Conservation (phyloP, 2,329 filamentous ascomycete genomes). For the Sarocladium oryzae region DNA sequence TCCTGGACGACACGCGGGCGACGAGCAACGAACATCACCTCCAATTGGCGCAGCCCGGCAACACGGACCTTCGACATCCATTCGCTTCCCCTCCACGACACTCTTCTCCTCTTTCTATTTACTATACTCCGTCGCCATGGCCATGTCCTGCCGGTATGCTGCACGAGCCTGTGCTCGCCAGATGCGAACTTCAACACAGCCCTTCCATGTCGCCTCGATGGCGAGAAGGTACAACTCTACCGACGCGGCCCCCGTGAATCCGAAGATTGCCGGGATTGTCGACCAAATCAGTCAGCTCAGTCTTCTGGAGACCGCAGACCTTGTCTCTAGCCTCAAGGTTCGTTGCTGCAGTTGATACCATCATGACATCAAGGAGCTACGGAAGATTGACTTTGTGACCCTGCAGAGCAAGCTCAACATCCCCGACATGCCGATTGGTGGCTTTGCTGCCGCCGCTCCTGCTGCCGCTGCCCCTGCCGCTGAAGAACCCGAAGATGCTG, state of each 20-base stretch:
- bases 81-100: constrained; percentile 4
- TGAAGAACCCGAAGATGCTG: constrained; percentile 81
- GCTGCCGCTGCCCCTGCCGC: constrained; percentile 56
- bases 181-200: constrained; percentile 47
- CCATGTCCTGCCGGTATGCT: constrained; percentile 56
- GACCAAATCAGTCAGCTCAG: constrained; percentile 99
- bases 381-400: neutral
- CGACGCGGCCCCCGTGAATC: constrained; percentile 63
- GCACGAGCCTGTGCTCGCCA: constrained; percentile 59
- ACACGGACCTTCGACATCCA: constrained; percentile 8
- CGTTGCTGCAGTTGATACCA: constrained; percentile 13
- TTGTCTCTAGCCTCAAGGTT: constrained; percentile 94
- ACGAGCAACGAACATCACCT: constrained; percentile 13
- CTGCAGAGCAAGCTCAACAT: constrained; percentile 86
- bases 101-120: constrained; percentile 12
- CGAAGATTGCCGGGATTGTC: constrained; percentile 91
- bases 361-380: neutral
- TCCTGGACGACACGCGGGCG: constrained; percentile 15
- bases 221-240: constrained; percentile 84
- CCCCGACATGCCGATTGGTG: constrained; percentile 91
- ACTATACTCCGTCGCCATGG: constrained; percentile 41
- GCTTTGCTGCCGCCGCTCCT: constrained; percentile 68
- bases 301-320: constrained; percentile 90
- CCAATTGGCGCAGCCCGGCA: constrained; percentile 12
- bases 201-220: constrained; percentile 35